Evolutionary conservation across 345 rosid genomes (phyloP), one percentile per base, ranked within the genome.

Genomic region (Moricandia arvensis): DNA sequence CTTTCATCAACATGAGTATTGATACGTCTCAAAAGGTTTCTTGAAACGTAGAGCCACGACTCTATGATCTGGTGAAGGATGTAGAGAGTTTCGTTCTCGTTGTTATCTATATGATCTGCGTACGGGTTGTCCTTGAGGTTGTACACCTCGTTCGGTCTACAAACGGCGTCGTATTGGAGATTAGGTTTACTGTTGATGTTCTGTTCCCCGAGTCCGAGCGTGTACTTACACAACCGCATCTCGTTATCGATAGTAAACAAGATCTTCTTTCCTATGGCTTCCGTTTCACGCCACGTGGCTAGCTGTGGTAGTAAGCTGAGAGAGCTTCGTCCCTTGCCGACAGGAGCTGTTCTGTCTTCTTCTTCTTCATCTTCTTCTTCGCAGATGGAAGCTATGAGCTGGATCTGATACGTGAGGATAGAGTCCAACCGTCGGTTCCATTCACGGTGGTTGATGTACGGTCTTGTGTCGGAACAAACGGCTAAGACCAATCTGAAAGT

Each of bases 151-250:
- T 62, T 75, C 1, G 99, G 99, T 60, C 61, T 82, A 80, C 97
- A 90, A 58, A 92, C 83, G 78, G 85, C 82, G 78, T 95, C 99
- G 89, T 90, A 95, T 2, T 82, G 88, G 15, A 95, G 87, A 75
- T 76, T 88, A n/a, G 90, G 89, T 74, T 95, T 95, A 0, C 88
- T 96, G 63, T 83, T 29, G 34, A 92, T 81, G 77, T 95, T 95
- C 0, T 91, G 94, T 77, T 95, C 98, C 2, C 98, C 96, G 24
- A 95, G 60, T 1, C 99, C 98, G 0, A 95, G 83, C 10, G 99
- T 88, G 85, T 85, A 95, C 10, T 83, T 82, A 51, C 97, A 89
- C 69, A 86, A 38, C 67, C 90, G 78, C 93, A 95, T 87, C 86
- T 88, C 93, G 80, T 87, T 84, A 80, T 95, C 98, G 65, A 95